Evolutionary conservation across 306 rosid genomes (phyloP).

Genomic region (Ochetophila trinervis): DNA sequence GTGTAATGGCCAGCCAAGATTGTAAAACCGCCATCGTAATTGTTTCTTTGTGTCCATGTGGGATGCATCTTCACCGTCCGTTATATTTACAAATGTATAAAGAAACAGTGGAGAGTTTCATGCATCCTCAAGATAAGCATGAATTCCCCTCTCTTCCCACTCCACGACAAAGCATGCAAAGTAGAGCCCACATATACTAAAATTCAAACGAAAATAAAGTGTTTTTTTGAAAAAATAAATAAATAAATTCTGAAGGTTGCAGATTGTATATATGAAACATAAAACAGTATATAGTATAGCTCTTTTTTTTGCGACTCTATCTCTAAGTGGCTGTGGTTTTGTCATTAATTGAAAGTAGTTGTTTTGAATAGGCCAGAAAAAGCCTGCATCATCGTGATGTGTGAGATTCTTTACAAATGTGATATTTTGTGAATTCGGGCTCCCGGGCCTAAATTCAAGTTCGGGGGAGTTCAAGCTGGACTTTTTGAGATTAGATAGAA

Average conservation of each 20-base stretch:
- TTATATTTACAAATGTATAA: constrained; percentile 2
- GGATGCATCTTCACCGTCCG: constrained; percentile 28
- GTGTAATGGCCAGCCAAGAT: constrained; percentile 28
- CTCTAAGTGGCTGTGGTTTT: neutral
- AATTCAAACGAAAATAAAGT: neutral
- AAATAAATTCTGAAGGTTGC: neutral
- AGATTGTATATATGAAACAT: constrained; percentile 2
- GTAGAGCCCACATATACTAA: constrained; percentile 15
- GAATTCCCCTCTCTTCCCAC: neutral
- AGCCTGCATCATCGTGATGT: neutral
- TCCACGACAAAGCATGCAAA: neutral
- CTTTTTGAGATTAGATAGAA: too few species aligned
- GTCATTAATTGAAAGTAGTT: neutral
- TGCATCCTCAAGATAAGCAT: constrained; percentile 31
- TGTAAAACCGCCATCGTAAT: constrained; percentile 26
- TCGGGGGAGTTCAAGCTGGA: too few species aligned
- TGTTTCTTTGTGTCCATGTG: constrained; percentile 16
- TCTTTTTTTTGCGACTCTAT: neutral
- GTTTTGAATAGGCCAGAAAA: neutral
- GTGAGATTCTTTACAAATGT: neutral
- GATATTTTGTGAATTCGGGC: too few species aligned
- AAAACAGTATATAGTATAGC: neutral
- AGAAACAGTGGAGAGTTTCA: constrained; percentile 9
- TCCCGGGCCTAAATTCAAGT: too few species aligned
- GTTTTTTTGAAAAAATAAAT: too few species aligned